Base-by-base conservation (phyloP, 1,139 yeast genomes). In the Yamadazyma dendronema region DNA sequence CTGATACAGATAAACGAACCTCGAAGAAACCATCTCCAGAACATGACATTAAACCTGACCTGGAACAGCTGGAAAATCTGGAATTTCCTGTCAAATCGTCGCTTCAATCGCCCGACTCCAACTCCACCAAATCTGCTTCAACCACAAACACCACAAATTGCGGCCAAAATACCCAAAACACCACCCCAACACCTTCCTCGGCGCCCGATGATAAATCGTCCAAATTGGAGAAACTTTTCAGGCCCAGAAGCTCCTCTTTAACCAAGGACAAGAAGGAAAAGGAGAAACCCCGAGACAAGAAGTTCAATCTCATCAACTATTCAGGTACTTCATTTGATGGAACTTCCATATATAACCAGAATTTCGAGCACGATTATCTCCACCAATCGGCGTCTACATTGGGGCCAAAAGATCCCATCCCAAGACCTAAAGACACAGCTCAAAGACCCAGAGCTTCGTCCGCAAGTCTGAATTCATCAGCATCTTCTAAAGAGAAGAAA, bases 401-500 rank as follows among this genome's bases (percentile, higher is more conserved):
- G 27, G 41, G 37, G 40, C 40, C 28, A 5, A 14, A 33, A 17
- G 42, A 25, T 27, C 38, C 47, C 9, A 44, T 22, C 38, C 3
- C 29, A 9, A 5, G 6, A 24, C 6, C 26, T 11, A n/a, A 24
- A 24, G 11, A 9, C 6, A 19, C 22, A 19, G 22, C 22, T 9
- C 6, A 9, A 8, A 35, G 49, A 19, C 41, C 49, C 10, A 33
- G 52, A 14, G 42, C 53, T 10, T 34, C 49, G 9, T 43, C 51
- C 4, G 39, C 35, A 10, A 43, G 49, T 3, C 45, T 48, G 11
- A 41, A 33, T 16, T 40, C 54, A 7, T 39, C 49, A 9, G 34
- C 47, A 19, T 34, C 41, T 14, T 22, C 46, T 34, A 36, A 55
- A 53, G 31, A 62, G 56, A 33, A 69, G 70, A 44, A 46, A 30